Percentiles rank a stretch among this genome's conserved stretches.
phyloP scores from a whole-genome alignment of 139 green algal species.

The Chlorella sp. region DNA sequence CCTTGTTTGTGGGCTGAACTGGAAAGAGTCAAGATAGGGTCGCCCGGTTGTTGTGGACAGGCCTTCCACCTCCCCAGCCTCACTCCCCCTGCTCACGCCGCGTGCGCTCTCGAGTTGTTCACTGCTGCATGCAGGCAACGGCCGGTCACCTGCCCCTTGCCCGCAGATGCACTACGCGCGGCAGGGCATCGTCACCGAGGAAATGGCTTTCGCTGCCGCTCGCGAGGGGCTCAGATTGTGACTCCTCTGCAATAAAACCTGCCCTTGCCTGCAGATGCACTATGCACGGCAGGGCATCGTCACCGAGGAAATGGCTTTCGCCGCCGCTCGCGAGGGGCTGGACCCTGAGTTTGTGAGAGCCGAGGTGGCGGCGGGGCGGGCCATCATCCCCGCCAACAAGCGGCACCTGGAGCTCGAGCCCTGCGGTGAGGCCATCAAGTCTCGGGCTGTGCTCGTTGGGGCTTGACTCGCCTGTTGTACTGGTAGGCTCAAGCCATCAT shows the following conservation, averaged over 20 bases:
- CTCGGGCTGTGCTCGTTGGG: too few relatives aligned
- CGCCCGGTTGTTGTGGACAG: too few relatives aligned
- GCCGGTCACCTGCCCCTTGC: neutral
- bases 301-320: constrained; percentile 96
- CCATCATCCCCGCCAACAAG: constrained; percentile 98
- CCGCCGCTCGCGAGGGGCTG: constrained; percentile 85
- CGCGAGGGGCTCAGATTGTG: constrained; percentile 70
- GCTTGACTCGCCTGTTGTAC: too few relatives aligned
- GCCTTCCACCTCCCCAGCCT: too few relatives aligned
- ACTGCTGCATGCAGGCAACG: too few relatives aligned
- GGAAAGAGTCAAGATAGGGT: too few relatives aligned
- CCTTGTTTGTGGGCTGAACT: too few relatives aligned
- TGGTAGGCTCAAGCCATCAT: constrained; percentile 85
- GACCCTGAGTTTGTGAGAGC: constrained; percentile 91
- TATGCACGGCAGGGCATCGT: constrained; percentile 87
- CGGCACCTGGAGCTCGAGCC: constrained; percentile 93
- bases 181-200: constrained; percentile 88
- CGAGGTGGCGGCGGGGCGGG: constrained; percentile 80
- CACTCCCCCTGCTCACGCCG: too few relatives aligned
- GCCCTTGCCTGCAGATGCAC: constrained; percentile 74
- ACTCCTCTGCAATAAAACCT: neutral
- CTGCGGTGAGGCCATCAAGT: neutral
- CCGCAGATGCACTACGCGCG: constrained; percentile 88
- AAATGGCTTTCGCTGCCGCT: constrained; percentile 92
- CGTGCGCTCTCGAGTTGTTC: too few relatives aligned